Percentiles rank a stretch among this genome's conserved stretches.
Evolutionary conservation across 1,139 yeast species (phyloP).

Genomic region (Suhomyces bribrorum): DNA sequence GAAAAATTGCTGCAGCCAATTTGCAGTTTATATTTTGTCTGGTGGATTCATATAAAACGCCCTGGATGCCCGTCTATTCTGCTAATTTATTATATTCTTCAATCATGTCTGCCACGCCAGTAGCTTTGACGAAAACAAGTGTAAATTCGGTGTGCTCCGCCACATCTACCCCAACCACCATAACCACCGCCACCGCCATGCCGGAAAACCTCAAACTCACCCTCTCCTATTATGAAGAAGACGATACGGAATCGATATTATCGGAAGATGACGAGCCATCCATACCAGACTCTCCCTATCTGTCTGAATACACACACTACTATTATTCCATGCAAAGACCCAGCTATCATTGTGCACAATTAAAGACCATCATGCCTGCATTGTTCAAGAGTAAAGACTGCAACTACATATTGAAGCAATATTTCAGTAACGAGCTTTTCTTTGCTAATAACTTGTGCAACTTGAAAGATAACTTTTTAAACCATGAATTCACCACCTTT

Average conservation of each 20-base stretch:
- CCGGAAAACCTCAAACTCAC: constrained; percentile 9
- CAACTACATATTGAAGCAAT: constrained; percentile 11
- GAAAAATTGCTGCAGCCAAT: constrained; percentile 3
- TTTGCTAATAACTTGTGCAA: constrained; percentile 18
- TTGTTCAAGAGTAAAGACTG: constrained; percentile 14
- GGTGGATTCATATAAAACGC: neutral
- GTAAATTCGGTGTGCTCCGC: neutral
- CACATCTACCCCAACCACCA: constrained; percentile 3
- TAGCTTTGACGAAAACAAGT: constrained; percentile 5
- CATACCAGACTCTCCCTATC: neutral
- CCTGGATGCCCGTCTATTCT: neutral
- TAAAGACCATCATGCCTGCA: constrained; percentile 15
- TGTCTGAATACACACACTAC: constrained; percentile 3
- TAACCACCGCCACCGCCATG: constrained; percentile 5
- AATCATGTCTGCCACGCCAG: constrained; percentile 7
- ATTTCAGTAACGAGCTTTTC: constrained; percentile 19
- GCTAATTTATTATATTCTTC: neutral
- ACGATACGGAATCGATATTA: constrained; percentile 12
- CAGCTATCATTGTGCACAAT: constrained; percentile 2
- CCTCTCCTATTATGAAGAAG: constrained; percentile 13
- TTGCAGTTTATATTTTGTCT: constrained; percentile 1
- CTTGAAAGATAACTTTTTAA: constrained; percentile 17
- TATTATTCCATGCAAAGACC: neutral
- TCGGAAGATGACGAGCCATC: constrained; percentile 14
- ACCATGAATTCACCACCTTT: constrained; percentile 14